Base-by-base conservation (phyloP, 2,329 filamentous ascomycete genomes). In the Furcasterigmium sp. region DNA sequence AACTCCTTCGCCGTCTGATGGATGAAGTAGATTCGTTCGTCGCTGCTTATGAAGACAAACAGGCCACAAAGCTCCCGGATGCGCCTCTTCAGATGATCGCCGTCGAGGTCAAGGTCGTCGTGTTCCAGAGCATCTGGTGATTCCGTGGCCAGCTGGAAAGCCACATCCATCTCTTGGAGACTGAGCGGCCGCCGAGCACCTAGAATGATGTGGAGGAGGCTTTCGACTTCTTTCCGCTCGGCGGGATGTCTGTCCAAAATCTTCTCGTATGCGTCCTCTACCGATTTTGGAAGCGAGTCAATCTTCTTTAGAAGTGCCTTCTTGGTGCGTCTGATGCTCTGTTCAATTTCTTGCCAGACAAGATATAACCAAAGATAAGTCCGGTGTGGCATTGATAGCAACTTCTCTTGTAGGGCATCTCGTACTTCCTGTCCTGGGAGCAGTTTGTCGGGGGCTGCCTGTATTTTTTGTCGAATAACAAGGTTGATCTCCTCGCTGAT, bases 311-410 rank as follows among this genome's bases (percentile, higher is more conserved):
- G n/a, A 14, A 50, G 20, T 3, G 29, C 23, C 9, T 28, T 37
- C 21, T 41, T 21, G 13, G 25, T 43, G 17, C 39, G 39, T 29
- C 25, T 42, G 23, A 4, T 38, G 39, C 35, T 46, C 10, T 39
- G 6, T 6, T 43, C 8, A 13, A 46, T 14, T 28, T 44, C 38
- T 6, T 44, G 23, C 21, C 34, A 32, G 18, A 42, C 38, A 15
- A 50, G 45, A 23, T 50, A 15, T 4, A 50, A 34, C 47, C 43
- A 50, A 10, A 50, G 42, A 20, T 50, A 50, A 4, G 47, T 47
- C 13, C 40, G 37, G 28, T 49, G 5, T 5, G 37, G 13, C 8
- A 15, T 46, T 42, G 14, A 17, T n/a, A 41, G 39, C n/a, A 41
- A 14, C 19, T 26, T 41, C 29, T 10, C 19, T 18, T 23, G 13